Conservation (phyloP, 805 yeast genomes). For the Metschnikowia arizonensis region DNA sequence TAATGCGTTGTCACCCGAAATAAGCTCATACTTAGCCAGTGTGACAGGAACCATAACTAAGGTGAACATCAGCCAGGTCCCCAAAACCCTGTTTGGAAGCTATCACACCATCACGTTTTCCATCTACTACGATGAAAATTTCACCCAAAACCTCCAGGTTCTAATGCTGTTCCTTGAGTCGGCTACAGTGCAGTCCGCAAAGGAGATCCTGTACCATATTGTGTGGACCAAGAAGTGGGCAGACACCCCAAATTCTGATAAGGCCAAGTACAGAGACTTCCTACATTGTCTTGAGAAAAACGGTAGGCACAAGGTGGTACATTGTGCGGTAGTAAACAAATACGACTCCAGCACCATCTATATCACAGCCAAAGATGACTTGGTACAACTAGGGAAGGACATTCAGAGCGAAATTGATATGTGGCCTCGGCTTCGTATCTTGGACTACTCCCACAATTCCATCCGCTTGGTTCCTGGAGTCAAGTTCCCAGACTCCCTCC, state of each 20-base stretch:
- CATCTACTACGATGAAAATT: conserved; percentile 1
- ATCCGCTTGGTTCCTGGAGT: conserved; percentile 39
- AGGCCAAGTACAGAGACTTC: conserved; percentile 23
- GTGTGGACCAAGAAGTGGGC: conserved; percentile 34
- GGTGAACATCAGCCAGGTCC: not conserved
- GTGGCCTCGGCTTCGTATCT: conserved; percentile 31
- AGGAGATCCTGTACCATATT: conserved; percentile 26
- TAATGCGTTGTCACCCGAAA: not conserved
- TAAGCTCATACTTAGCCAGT: not conserved
- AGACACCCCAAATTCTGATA: conserved; percentile 25
- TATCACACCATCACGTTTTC: conserved; percentile 2
- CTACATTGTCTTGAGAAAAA: conserved; percentile 20
- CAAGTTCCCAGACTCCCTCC: conserved; percentile 35
- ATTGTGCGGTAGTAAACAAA: conserved; percentile 38
- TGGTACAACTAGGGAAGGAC: conserved; percentile 32
- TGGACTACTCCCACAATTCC: conserved; percentile 38
- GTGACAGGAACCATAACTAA: not conserved
- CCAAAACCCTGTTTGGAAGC: conserved; percentile 3
- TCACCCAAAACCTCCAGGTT: not conserved
- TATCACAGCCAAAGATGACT: conserved; percentile 32
- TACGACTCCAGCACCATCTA: conserved; percentile 32
- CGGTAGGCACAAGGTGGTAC: conserved; percentile 30
- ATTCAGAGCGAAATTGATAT: conserved; percentile 32
- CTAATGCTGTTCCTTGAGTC: not conserved
- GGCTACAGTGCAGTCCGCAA: not conserved